Base-by-base conservation (phyloP, 169 alveolate genomes). In the Cryptosporidium tyzzeri region DNA sequence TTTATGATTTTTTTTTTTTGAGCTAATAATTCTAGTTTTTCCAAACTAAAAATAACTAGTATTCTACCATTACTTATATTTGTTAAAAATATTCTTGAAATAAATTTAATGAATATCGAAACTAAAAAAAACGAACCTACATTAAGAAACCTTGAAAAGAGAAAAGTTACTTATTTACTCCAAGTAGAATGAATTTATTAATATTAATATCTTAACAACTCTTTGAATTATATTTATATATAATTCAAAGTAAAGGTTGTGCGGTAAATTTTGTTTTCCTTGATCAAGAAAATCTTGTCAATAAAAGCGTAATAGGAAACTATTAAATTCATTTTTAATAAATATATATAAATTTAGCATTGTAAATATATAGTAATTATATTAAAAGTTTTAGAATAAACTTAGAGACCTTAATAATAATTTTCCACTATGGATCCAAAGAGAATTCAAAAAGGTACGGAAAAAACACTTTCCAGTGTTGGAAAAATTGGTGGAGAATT, bases 401-500 rank as follows among this genome's bases (percentile, higher is more conserved):
- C 21, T 68, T n/a, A 45, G 14, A 23, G 23, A 44, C 9, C 1
- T 16, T 45, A 68, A 68, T 50, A 67, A 26, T n/a, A n/a, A 68
- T 16, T 9, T 26, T 3, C 35, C 84, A 33, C 7, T 7, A 70
- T 69, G 91, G 91, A 84, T 31, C 50, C 85, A 10, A 84, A 84
- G 71, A 67, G 91, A 71, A 69, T 69, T 23, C 73, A 71, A 71
- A 41, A 70, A 58, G 91, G 86, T 18, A 85, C 91, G 14, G 86
- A 53, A 41, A 70, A 69, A 59, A 68, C 80, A 8, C 85, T 85
- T 3, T 41, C 68, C 37, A 26, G 58, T 31, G 35, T 55, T 26
- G 93, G 93, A 26, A 93, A 93, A 75, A 95, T 95, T 1, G 97
- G 98, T 48, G 96, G 96, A 26, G 95, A 93, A 33, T 84, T 94